Base-by-base conservation (phyloP, 106 monocot genomes). In the Narthecium ossifragum region DNA sequence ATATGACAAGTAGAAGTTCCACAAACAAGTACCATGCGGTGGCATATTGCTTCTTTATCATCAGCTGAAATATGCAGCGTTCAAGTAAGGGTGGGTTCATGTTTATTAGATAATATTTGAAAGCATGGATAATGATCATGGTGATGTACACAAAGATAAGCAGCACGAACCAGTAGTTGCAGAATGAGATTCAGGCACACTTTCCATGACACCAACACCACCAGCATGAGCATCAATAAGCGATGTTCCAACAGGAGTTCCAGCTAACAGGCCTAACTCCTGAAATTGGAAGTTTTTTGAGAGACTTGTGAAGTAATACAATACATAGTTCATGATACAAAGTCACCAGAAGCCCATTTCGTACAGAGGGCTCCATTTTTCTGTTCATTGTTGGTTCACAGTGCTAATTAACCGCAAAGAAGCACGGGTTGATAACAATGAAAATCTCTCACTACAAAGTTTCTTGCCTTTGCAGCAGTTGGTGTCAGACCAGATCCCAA, bases 221-320 rank as follows among this genome's bases (percentile, higher is more conserved):
- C 96, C 96, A 64, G 96, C 90, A 81, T 96, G 96, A 67, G 90
- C 90, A 90, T 96, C 96, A 71, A 96, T 84, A 46, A 96, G 66
- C 25, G 96, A 90, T 46, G 90, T 86, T 66, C 96, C 96, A 48
- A 96, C 90, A 55, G 96, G 96, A 52, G 81, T 96, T 23, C 96
- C 90, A 73, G 75, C 62, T 43, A 78, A 46, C 46, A 96, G 53
- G 21, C 86, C 96, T 51, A 96, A 48, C 48, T 96, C 90, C 96
- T 96, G 63, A 39, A 59, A 61, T 51, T 57, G 58, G 21, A n/a
- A 63, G 39, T 3, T 6, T 23, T 23, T 58, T 52, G 12, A 77
- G 34, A 30, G 14, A n/a, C n/a, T n/a, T n/a, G n/a, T n/a, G n/a
- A n/a, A n/a, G n/a, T n/a, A n/a, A n/a, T n/a, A n/a, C n/a, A n/a